Evolutionary conservation across 768 basidiomycete species (phyloP).

Genomic region (Lepiota venenata): DNA sequence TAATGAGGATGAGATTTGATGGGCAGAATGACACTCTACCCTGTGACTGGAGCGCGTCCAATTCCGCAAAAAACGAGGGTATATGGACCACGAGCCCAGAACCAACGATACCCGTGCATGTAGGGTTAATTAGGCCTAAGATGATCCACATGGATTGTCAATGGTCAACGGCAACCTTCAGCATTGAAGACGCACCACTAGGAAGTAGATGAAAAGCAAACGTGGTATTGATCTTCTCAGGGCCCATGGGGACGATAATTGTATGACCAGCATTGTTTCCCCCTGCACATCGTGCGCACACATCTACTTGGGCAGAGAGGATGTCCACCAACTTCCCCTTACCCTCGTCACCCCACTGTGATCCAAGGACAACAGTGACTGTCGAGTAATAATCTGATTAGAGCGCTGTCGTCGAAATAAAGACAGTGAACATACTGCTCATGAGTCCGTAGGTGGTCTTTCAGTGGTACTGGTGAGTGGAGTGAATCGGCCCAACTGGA

Average conservation of each 20-base stretch:
- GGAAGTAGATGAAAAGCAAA: constrained; percentile 97
- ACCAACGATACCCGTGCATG: constrained; percentile 86
- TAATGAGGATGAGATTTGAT: background rate
- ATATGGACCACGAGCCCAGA: constrained; percentile 95
- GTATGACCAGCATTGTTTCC: constrained; percentile 99
- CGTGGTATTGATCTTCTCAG: constrained; percentile 56
- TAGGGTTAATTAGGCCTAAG: constrained; percentile 80
- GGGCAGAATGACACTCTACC: constrained; percentile 42
- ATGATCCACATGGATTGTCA: background rate
- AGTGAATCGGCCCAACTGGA: no score
- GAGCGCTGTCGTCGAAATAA: background rate
- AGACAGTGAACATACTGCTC: no score
- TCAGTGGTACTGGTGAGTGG: no score
- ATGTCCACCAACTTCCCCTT: constrained; percentile 98
- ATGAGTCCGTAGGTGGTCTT: no score
- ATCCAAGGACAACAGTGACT: constrained; percentile 76
- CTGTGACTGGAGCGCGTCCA: constrained; percentile 81
- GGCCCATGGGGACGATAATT: constrained; percentile 79
- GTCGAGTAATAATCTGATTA: constrained; percentile 18
- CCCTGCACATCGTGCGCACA: constrained; percentile 96
- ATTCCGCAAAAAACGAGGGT: constrained; percentile 91
- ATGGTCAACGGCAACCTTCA: background rate
- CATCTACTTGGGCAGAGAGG: constrained; percentile 81
- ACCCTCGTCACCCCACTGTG: constrained; percentile 94
- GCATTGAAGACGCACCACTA: constrained; percentile 56